Evolutionary conservation across 495 filamentous ascomycete genomes (phyloP).

Genomic region (Trichoderma erinaceum): DNA sequence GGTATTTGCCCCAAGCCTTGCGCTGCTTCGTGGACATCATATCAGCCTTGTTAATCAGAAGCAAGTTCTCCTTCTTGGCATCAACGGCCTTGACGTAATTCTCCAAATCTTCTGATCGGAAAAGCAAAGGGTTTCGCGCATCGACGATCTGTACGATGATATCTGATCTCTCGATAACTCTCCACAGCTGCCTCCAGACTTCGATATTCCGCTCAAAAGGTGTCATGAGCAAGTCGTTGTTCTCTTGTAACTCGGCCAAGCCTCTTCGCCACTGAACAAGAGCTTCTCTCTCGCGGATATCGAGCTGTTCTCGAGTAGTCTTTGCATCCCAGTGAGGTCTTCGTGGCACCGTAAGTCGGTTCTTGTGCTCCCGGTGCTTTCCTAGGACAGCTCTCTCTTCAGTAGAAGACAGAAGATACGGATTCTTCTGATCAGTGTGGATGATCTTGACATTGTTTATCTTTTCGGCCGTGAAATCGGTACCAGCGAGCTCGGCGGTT

Average conservation of each 20-base stretch:
- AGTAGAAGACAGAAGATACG: constrained; percentile 81
- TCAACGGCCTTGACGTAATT: constrained; percentile 90
- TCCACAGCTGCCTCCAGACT: constrained; percentile 97
- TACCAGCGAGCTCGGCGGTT: constrained; percentile 91
- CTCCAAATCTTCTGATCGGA: constrained; percentile 90
- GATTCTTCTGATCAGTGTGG: constrained; percentile 89
- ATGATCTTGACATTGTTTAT: constrained; percentile 98
- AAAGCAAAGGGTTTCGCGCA: constrained; percentile 88
- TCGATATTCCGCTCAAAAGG: constrained; percentile 97
- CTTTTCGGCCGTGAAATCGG: constrained; percentile 98
- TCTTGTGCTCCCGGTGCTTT: constrained; percentile 76
- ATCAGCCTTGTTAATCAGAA: constrained; percentile 98
- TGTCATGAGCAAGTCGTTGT: constrained; percentile 91
- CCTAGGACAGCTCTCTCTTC: constrained; percentile 71
- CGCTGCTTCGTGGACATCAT: constrained; percentile 93
- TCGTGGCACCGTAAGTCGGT: constrained; percentile 78
- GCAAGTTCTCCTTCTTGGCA: constrained; percentile 77
- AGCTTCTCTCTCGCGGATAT: constrained; percentile 69
- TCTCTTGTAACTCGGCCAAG: constrained; percentile 86
- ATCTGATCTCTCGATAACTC: constrained; percentile 95
- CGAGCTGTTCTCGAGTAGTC: constrained; percentile 78
- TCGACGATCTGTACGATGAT: constrained; percentile 98
- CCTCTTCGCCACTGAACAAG: constrained; percentile 87
- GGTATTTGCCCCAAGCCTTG: constrained; percentile 80
- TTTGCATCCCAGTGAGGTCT: constrained; percentile 79